phyloP scores from a whole-genome alignment of 257 asterid genomes.

The Forsythia viridissima region DNA sequence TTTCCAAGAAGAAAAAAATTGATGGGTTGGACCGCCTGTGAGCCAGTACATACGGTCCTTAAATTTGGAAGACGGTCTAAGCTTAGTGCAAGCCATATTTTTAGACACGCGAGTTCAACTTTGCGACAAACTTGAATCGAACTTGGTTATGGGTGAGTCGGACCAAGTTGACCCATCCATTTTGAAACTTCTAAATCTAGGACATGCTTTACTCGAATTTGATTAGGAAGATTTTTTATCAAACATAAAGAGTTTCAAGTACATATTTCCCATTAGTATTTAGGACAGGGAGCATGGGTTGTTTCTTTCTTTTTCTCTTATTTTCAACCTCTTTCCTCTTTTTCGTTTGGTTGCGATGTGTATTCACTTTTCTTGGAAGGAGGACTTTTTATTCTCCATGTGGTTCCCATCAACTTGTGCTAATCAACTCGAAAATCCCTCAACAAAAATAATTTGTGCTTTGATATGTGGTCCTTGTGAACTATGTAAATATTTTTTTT shows the following conservation, averaged over 20 bases:
- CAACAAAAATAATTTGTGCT: constrained; percentile 11
- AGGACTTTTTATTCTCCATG: constrained; percentile 57
- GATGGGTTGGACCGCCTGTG: too few species aligned
- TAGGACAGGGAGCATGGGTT: constrained; percentile 60
- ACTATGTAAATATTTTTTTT: background rate
- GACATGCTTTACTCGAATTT: background rate
- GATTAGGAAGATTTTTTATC: background rate
- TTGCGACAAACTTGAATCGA: too few species aligned
- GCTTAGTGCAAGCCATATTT: too few species aligned
- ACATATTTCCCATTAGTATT: constrained; percentile 28
- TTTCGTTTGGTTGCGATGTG: constrained; percentile 49
- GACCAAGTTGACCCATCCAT: too few species aligned
- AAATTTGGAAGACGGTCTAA: too few species aligned
- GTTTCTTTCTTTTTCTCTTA: constrained; percentile 30
- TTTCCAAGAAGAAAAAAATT: too few species aligned
- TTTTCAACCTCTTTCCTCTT: constrained; percentile 34
- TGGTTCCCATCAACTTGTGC: constrained; percentile 54
- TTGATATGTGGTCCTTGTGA: background rate
- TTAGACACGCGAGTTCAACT: too few species aligned
- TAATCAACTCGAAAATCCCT: background rate
- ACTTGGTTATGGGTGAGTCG: too few species aligned
- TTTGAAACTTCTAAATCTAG: too few species aligned
- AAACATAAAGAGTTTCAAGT: constrained; percentile 7
- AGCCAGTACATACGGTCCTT: too few species aligned
- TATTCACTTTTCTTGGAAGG: constrained; percentile 54